Evolutionary conservation across 768 basidiomycete genomes (phyloP).

Genomic region (Tricholoma furcatifolium): DNA sequence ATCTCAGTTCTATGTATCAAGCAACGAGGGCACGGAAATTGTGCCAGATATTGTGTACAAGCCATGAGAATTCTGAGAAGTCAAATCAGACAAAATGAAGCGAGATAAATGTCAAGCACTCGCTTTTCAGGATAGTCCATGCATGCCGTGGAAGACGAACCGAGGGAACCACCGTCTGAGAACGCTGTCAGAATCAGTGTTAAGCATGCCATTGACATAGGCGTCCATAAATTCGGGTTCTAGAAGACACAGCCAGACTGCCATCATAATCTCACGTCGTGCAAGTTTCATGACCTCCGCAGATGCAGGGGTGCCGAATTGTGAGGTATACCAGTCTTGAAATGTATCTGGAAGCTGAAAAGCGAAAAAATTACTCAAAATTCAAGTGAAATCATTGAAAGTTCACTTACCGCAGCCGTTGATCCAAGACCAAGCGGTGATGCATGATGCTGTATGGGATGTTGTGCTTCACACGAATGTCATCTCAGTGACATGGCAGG

Average conservation of each 20-base stretch:
- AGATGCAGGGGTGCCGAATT: constrained; percentile 17
- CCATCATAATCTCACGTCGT: constrained; percentile 4
- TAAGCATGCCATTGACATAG: constrained; percentile 11
- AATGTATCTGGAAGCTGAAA: no score
- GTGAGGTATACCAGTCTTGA: constrained; percentile 26
- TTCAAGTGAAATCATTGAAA: no score
- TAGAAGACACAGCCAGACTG: constrained; percentile 12
- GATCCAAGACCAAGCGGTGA: no score
- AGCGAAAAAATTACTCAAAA: no score
- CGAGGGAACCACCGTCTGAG: no score
- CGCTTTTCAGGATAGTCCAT: constrained; percentile 14
- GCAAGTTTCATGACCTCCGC: constrained; percentile 16
- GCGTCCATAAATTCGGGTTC: constrained; percentile 11
- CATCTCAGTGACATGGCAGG: no score
- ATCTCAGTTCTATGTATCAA: constrained; percentile 22
- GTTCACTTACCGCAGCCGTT: no score
- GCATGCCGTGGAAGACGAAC: no score
- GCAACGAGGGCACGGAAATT: constrained; percentile 30
- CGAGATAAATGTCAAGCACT: background rate
- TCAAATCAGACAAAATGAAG: background rate
- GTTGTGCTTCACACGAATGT: no score
- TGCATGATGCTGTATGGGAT: no score
- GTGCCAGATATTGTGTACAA: constrained; percentile 15
- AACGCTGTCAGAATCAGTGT: background rate
- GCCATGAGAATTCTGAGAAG: constrained; percentile 25